Evolutionary conservation across 805 yeast genomes (phyloP).

Genomic region (Brettanomyces sp.): DNA sequence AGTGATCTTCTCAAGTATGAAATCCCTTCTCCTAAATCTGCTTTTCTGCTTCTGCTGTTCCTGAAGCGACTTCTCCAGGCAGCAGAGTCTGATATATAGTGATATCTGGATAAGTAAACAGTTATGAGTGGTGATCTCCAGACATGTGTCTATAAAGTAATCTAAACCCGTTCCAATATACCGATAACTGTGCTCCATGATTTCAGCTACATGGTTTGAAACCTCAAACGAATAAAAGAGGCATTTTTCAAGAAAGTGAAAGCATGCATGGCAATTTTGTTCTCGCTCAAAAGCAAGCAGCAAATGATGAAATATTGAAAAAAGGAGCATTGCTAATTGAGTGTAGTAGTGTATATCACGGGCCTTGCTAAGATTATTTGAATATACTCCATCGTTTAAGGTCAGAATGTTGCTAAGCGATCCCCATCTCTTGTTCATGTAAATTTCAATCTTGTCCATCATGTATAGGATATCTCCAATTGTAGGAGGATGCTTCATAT

Average conservation of each 20-base stretch:
- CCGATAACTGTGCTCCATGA: conserved; percentile 22
- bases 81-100: not conserved
- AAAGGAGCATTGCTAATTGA: conserved; percentile 24
- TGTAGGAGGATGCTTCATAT: conserved; percentile 29
- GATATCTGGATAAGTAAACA: conserved; percentile 19
- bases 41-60: no score
- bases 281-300: conserved; percentile 28
- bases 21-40: not conserved
- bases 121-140: conserved; percentile 31
- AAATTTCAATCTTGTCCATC: conserved; percentile 29
- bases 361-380: conserved; percentile 16
- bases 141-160: conserved; percentile 27
- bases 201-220: conserved; percentile 26
- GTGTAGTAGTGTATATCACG: conserved; percentile 14
- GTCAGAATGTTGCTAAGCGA: conserved; percentile 19
- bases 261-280: conserved; percentile 26
- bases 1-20: not conserved
- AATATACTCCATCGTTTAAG: conserved; percentile 11
- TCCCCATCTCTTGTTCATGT: conserved; percentile 25
- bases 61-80: not conserved
- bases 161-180: conserved; percentile 29
- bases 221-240: conserved; percentile 22
- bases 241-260: conserved; percentile 29
- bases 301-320: conserved; percentile 32
- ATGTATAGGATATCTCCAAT: conserved; percentile 28